Evolutionary conservation across 2,329 filamentous ascomycete species (phyloP), one percentile per base, ranked within the genome.

Genomic region (Fusarium stilboides): DNA sequence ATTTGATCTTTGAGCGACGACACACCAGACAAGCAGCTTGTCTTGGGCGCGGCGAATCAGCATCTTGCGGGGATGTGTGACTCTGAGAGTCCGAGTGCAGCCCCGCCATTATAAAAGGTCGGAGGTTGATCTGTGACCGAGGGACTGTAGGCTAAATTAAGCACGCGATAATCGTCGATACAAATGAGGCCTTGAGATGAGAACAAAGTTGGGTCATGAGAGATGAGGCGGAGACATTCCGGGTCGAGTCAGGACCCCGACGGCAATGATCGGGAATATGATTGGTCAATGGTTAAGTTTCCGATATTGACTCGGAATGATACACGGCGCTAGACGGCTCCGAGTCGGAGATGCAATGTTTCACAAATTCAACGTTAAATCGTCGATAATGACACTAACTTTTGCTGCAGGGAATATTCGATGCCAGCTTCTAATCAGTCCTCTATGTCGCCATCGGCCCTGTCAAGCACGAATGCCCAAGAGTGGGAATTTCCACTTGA

Each of bases 1-100:
- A 92, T 69, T 88, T 88, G 72, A 91, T 89, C 81, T 92, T 92
- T 79, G 88, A 91, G 70, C 85, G 84, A 58, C 90, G 85, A 74
- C 90, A 92, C 62, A 85, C 87, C 39, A 91, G 81, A 77, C 89
- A 91, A 40, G 88, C 88, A 12, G 88, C 87, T 72, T 81, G 76
- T 67, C 74, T 78, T 8, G 74, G 74, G 15, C 76, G 75, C 39
- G 76, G 70, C 46, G 69, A 68, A 53, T 75, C 76, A 56, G 71
- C 65, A 31, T 66, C 55, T n/a, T 51, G 68, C 68, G 63, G 68
- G 68, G 68, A 71, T 34, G 56, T 62, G 15, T 62, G 68, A 40
- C 55, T 45, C 54, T 55, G 67, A 26, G 44, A 24, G 33, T 60
- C 62, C 40, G 62, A 59, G 53, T 57, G 51, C 37, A 51, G 40